Evolutionary conservation across 2,329 filamentous ascomycete genomes (phyloP).

Genomic region (Xylariaceae sp.): DNA sequence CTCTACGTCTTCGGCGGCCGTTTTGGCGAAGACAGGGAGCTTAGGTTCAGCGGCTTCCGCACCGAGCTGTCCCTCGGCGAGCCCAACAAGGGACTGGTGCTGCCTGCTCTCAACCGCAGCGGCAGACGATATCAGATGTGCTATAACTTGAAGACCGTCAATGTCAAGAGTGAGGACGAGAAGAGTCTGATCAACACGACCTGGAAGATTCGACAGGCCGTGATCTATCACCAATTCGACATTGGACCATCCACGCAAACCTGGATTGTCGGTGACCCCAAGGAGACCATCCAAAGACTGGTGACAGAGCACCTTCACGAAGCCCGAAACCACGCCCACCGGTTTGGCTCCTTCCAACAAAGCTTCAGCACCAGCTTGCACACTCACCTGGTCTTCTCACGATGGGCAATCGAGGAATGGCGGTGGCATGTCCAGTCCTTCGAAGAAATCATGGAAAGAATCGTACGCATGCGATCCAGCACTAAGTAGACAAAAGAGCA

Average conservation of each 20-base stretch:
- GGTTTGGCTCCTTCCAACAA: constrained; percentile 17
- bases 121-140: constrained; percentile 15
- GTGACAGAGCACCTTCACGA: constrained; percentile 13
- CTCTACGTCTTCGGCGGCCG: constrained; percentile 10
- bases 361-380: constrained; percentile 25
- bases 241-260: constrained; percentile 18
- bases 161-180: not conserved
- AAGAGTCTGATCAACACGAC: not conserved
- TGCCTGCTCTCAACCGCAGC: constrained; percentile 9
- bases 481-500: not conserved
- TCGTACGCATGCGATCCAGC: constrained; percentile 11
- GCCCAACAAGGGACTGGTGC: constrained; percentile 1
- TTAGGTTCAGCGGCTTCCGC: constrained; percentile 17
- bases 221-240: constrained; percentile 19
- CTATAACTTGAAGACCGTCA: constrained; percentile 16
- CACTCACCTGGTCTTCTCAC: constrained; percentile 24
- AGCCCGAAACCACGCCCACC: constrained; percentile 18
- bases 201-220: constrained; percentile 15
- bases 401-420: constrained; percentile 31
- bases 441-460: constrained; percentile 22
- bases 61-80: constrained; percentile 7
- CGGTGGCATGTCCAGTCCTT: constrained; percentile 28
- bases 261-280: constrained; percentile 28
- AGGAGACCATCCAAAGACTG: constrained; percentile 13
- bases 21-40: constrained; percentile 10